These are phyloP conservation scores for Colletotrichum endophyticum DNA, from an alignment of 2,329 filamentous ascomycete species.

Conservation along the genomic window DNA sequence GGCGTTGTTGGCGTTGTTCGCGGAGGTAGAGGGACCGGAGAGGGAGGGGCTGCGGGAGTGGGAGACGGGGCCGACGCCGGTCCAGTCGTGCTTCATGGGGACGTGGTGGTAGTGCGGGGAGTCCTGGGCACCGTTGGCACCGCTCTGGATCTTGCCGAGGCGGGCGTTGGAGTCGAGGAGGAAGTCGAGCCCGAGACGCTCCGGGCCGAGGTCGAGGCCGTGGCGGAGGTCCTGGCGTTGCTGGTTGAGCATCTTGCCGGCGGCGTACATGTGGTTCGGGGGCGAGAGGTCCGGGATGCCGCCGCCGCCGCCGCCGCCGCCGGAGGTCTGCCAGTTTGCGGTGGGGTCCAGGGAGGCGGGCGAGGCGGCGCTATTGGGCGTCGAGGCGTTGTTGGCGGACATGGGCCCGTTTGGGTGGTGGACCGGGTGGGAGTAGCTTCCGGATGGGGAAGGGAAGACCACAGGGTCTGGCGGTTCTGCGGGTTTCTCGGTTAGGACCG, in stretches of 20 bases:
- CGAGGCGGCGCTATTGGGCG: slow-evolving; percentile 42
- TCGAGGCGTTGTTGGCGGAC: slow-evolving; percentile 37
- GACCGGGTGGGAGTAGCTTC: slow-evolving; percentile 19
- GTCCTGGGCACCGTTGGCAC: slow-evolving; percentile 53
- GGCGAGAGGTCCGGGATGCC: slow-evolving; percentile 22
- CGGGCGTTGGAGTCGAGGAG: slow-evolving; percentile 67
- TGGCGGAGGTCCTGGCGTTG: slow-evolving; percentile 57
- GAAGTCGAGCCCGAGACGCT: slow-evolving; percentile 76
- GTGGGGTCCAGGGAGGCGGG: slow-evolving; percentile 33
- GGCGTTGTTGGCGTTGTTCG: not conserved
- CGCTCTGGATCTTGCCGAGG: slow-evolving; percentile 56
- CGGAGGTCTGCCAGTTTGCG: not conserved
- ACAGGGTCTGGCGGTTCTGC: slow-evolving; percentile 30
- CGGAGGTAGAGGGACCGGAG: not conserved
- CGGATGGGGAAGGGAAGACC: slow-evolving; percentile 35
- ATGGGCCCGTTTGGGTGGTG: slow-evolving; percentile 30
- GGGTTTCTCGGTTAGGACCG: not conserved
- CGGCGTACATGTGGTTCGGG: slow-evolving; percentile 24
- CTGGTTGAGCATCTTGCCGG: slow-evolving; percentile 43
- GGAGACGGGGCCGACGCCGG: slow-evolving; percentile 48
- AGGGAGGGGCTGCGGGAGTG: slow-evolving; percentile 70
- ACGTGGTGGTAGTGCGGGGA: slow-evolving; percentile 47
- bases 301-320: not conserved
- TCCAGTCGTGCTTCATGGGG: slow-evolving; percentile 58
- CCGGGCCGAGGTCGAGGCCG: slow-evolving; percentile 64